Evolutionary conservation across 768 basidiomycete species (phyloP).

Genomic region (Boletellus ananiceps): DNA sequence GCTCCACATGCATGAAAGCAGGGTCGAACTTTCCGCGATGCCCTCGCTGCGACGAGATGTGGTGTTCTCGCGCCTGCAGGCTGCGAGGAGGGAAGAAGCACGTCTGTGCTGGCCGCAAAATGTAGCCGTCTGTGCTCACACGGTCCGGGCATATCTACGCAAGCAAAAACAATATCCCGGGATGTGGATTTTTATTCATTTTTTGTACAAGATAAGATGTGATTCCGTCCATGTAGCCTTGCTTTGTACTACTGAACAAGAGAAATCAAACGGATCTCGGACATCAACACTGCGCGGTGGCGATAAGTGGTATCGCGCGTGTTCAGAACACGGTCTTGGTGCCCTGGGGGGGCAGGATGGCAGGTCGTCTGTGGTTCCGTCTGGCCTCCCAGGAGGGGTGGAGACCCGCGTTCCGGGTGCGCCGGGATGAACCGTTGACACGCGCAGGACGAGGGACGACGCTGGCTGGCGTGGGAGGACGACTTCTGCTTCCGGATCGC

Average conservation of each 20-base stretch:
- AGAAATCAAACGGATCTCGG: no score
- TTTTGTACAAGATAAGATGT: no score
- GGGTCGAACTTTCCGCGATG: conserved; percentile 61
- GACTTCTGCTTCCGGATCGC: conserved; percentile 13
- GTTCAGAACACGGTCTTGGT: conserved; percentile 72
- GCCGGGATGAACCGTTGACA: neutral
- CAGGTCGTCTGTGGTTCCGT: conserved; percentile 62
- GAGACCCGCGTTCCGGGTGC: no score
- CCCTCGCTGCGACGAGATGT: conserved; percentile 51
- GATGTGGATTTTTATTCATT: no score
- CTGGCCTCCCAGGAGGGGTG: conserved; percentile 99
- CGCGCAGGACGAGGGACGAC: neutral
- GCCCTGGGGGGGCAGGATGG: conserved; percentile 64
- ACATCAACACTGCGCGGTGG: neutral
- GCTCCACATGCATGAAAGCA: conserved; percentile 48
- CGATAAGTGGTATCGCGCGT: no score
- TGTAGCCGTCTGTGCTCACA: neutral
- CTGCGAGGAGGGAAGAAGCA: conserved; percentile 51
- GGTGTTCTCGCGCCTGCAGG: conserved; percentile 64
- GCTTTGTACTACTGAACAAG: no score
- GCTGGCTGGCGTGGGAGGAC: neutral
- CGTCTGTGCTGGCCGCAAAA: conserved; percentile 32
- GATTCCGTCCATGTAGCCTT: no score
- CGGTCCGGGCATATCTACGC: no score
- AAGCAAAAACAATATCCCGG: no score